Evolutionary conservation across 352 stramenopile genomes (phyloP).

Genomic region (Globisporangium ultimum): DNA sequence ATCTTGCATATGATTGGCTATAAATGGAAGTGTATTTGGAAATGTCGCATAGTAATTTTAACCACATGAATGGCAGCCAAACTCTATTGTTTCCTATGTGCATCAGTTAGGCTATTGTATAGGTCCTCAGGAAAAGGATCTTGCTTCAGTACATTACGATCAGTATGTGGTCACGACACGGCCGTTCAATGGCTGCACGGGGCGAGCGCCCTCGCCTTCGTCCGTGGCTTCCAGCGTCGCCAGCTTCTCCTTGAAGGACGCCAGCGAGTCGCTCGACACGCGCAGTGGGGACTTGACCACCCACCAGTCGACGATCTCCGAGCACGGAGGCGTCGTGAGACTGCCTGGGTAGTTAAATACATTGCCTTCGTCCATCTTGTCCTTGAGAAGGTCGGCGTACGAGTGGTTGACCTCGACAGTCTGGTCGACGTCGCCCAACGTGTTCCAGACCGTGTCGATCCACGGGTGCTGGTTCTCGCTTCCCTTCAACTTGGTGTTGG

Average conservation of each 20-base stretch:
- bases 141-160: not conserved
- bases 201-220: conserved; percentile 6
- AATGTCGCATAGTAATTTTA: not conserved
- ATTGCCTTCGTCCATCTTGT: conserved; percentile 12
- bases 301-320: conserved; percentile 64
- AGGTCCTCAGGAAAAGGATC: not conserved
- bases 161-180: conserved; percentile 9
- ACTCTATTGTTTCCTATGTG: not conserved
- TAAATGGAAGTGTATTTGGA: not conserved
- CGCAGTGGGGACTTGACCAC: conserved; percentile 28
- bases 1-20: not conserved
- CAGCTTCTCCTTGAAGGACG: conserved; percentile 17
- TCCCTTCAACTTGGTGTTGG: not conserved
- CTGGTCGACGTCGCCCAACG: conserved; percentile 8
- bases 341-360: conserved; percentile 77
- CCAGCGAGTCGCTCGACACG: conserved; percentile 3
- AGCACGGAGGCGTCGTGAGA: conserved; percentile 49
- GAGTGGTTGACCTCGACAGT: conserved; percentile 15
- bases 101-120: not conserved
- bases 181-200: conserved; percentile 17
- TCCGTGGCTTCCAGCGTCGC: conserved; percentile 15
- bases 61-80: not conserved
- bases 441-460: conserved; percentile 17
- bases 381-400: conserved; percentile 11
- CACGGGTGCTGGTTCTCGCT: conserved; percentile 4